Conservation (phyloP, 2,329 filamentous ascomycete genomes). For the Colletotrichum neosansevieriae region DNA sequence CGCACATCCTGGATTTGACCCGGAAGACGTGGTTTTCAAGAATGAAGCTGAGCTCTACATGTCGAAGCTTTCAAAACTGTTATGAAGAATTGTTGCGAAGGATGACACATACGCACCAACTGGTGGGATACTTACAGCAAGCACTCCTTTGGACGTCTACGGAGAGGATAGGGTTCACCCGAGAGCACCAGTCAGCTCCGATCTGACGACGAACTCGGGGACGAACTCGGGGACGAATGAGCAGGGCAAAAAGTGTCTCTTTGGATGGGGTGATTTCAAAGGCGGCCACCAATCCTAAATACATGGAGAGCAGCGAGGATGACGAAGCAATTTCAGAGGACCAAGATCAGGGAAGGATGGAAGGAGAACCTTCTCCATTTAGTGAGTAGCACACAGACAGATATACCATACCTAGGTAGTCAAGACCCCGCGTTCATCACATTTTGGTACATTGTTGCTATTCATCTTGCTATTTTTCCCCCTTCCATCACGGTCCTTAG, state of each 20-base stretch:
- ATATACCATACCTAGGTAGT: too few relatives aligned
- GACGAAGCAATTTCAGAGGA: not conserved
- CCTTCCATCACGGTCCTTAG: too few relatives aligned
- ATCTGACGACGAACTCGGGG: constrained; percentile 10
- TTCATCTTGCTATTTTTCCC: too few relatives aligned
- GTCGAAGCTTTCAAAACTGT: too few relatives aligned
- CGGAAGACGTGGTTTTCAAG: too few relatives aligned
- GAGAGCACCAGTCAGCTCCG: not conserved
- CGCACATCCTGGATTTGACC: too few relatives aligned
- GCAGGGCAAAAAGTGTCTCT: not conserved
- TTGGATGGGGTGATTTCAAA: not conserved
- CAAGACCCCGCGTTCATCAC: too few relatives aligned
- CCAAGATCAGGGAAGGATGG: not conserved
- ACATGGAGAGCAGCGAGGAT: not conserved
- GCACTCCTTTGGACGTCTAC: constrained; percentile 11
- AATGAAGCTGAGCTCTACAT: too few relatives aligned
- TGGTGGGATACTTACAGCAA: not conserved
- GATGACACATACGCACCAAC: too few relatives aligned
- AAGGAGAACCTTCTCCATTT: not conserved
- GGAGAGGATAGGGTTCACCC: constrained; percentile 1
- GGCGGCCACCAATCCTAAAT: not conserved
- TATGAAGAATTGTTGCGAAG: too few relatives aligned
- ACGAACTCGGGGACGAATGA: constrained; percentile 7
- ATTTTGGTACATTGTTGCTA: too few relatives aligned
- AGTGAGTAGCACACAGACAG: too few relatives aligned